Percentiles rank a stretch among this genome's conserved stretches.
Evolutionary conservation across 2,329 filamentous ascomycete genomes (phyloP).

Genomic region (Phialocephala sp.): DNA sequence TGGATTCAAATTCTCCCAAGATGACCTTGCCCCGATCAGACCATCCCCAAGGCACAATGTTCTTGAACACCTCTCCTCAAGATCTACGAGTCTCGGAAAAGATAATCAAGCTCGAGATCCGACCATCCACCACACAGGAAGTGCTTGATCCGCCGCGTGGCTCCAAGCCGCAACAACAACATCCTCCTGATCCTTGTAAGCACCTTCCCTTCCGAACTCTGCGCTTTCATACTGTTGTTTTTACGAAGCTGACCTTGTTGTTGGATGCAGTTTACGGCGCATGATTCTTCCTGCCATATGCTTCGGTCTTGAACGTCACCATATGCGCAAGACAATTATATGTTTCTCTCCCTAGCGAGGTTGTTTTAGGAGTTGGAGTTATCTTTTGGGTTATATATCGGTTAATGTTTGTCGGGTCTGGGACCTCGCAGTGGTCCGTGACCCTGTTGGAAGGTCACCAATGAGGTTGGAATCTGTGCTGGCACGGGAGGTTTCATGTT

Average conservation of each 20-base stretch:
- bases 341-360: background rate
- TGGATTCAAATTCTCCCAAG: background rate
- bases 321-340: background rate
- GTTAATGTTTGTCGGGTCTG: background rate
- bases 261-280: background rate
- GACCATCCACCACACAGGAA: background rate
- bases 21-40: background rate
- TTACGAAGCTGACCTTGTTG: background rate
- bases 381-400: background rate
- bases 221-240: background rate
- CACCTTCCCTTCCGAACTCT: background rate
- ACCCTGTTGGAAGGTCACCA: background rate
- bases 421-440: background rate
- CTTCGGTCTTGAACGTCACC: background rate
- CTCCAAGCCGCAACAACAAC: background rate
- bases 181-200: constrained; percentile 4
- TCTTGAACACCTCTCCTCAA: background rate
- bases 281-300: background rate
- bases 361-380: background rate
- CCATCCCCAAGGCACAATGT: background rate
- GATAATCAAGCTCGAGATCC: background rate
- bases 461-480: background rate
- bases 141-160: background rate
- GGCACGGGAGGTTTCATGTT: background rate
- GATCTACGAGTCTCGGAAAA: background rate